Evolutionary conservation across 208 protist species (phyloP).

Genomic region (Leishmania major): DNA sequence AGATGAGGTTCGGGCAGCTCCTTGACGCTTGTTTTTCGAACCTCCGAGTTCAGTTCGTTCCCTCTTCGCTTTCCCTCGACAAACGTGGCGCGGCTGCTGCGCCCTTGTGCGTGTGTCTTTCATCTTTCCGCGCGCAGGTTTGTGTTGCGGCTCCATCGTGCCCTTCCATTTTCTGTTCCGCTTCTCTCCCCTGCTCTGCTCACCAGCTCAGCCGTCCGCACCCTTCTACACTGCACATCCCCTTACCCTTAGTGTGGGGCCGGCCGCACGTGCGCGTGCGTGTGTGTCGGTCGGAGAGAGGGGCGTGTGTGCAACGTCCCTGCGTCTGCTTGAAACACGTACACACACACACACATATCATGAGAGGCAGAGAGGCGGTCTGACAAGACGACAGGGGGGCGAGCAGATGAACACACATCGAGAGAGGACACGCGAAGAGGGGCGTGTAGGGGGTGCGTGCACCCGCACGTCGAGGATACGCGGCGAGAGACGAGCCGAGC

Average conservation of each 20-base stretch:
- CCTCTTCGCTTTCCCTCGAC: background rate
- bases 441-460: background rate
- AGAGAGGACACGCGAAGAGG: background rate
- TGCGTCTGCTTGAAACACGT: background rate
- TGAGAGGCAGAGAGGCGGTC: background rate
- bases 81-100: background rate
- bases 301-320: background rate
- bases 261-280: background rate
- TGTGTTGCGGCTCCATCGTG: background rate
- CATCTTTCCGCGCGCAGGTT: background rate
- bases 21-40: too few relatives aligned
- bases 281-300: background rate
- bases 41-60: background rate
- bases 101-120: background rate
- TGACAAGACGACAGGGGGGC: background rate
- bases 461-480: background rate
- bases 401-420: background rate
- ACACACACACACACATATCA: background rate
- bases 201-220: background rate
- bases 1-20: too few relatives aligned
- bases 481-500: background rate
- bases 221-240: background rate
- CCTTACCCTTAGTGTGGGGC: background rate
- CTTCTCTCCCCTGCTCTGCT: background rate
- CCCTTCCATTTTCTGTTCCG: background rate